Base-by-base conservation (phyloP, 192 early-diverging fungal species). In the Dimargaris xerosporica region DNA sequence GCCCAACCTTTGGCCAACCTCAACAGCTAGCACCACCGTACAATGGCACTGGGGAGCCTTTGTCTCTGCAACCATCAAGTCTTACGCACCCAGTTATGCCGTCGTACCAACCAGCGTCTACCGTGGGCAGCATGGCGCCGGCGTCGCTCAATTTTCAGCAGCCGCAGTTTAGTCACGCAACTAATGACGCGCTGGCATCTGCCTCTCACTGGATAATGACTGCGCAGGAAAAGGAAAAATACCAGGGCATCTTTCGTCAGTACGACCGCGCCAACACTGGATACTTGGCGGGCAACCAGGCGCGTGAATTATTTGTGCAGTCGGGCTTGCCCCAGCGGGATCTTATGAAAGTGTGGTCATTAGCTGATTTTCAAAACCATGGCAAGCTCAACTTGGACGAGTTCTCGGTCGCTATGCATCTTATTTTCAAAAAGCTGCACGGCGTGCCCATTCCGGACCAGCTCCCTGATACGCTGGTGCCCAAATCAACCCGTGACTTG, bases 361-460 rank as follows among this genome's bases (percentile, higher is more conserved):
- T 72, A 54, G 64, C 73, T 19, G 75, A 76, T 17, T 70, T 63
- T 46, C 67, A 55, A 44, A 72, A 71, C 55, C 69, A 73, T 47
- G 95, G 93, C 45, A 92, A 93, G 67, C 82, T 98, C 55, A 93
- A 96, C 65, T 66, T 82, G 19, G 90, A 95, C 73, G 95, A 96
- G 71, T 98, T 98, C 67, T 85, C 91, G 43, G 89, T 96, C 12
- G 93, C 93, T 25, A 98, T 98, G 95, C 91, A 96, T 71, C 71
- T 98, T 19, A 87, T 96, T 44, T 90, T 95, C 78, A 73, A 86
- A 30, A 91, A 89, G 62, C 73, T 94, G 19, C 86, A 86, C 54
- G 91, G 91, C 7, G 73, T 80, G 25, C 86, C 86, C 62, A 70
- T 98, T 17, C 95, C 95, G 16, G 72, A 73, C 11, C 75, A 68